Conservation (phyloP, 305 asterid genomes). For the Fraxinus baroniana region DNA sequence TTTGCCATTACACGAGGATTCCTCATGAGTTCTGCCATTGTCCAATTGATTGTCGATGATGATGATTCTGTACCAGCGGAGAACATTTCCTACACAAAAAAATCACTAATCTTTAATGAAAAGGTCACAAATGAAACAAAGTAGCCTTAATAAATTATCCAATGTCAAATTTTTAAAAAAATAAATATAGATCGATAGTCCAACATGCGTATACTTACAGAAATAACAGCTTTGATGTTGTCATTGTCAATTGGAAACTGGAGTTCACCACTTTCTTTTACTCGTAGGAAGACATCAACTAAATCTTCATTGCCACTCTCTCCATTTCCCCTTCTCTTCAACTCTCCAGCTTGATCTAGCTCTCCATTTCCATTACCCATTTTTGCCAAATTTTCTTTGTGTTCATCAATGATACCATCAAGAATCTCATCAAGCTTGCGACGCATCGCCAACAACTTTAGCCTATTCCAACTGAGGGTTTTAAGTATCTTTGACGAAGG, state of each 20-base stretch:
- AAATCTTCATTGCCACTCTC: constrained; percentile 28
- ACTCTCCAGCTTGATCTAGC: neutral
- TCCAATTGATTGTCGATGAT: constrained; percentile 35
- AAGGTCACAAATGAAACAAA: neutral
- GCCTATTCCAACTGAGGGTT: neutral
- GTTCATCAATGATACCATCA: neutral
- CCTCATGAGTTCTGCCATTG: constrained; percentile 41
- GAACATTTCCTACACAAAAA: constrained; percentile 34
- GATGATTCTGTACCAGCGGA: constrained; percentile 42
- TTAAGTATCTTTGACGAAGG: neutral
- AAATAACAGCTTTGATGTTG: constrained; percentile 31
- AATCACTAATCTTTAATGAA: neutral
- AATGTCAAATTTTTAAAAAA: neutral
- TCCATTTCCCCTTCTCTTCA: constrained; percentile 1
- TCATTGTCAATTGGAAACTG: constrained; percentile 14
- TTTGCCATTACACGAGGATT: constrained; percentile 33
- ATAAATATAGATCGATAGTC: neutral
- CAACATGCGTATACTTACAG: constrained; percentile 3
- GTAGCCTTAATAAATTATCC: neutral
- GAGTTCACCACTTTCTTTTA: constrained; percentile 14
- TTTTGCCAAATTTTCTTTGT: neutral
- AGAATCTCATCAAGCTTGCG: constrained; percentile 26
- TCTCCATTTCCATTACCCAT: neutral
- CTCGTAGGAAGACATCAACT: constrained; percentile 27
- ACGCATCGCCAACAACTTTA: constrained; percentile 2